Percentiles rank a stretch among this genome's conserved stretches.
phyloP scores from a whole-genome alignment of 1,139 yeast species.

The Pichia sp. region DNA sequence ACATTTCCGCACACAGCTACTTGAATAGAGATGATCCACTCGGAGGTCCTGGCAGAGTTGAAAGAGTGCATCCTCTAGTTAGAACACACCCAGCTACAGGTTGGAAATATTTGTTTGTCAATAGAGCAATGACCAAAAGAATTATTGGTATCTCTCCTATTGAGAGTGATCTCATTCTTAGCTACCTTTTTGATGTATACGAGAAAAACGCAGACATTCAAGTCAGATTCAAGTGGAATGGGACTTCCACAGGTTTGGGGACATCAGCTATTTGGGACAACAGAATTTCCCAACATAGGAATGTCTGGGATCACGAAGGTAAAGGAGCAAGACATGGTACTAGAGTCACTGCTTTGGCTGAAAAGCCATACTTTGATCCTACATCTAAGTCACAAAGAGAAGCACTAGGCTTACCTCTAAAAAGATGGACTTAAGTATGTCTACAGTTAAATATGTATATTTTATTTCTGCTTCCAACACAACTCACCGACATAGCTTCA shows the following conservation, averaged over 20 bases:
- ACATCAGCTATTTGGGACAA: background rate
- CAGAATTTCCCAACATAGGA: background rate
- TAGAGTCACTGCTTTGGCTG: background rate
- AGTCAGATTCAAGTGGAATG: background rate
- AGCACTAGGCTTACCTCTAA: background rate
- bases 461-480: too few species aligned
- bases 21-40: background rate
- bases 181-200: background rate
- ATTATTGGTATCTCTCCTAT: background rate
- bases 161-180: background rate
- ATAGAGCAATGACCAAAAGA: background rate
- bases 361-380: background rate
- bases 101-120: background rate
- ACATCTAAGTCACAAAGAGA: background rate
- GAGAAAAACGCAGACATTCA: background rate
- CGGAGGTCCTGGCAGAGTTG: background rate
- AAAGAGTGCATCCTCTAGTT: background rate
- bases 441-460: slow-evolving; percentile 3
- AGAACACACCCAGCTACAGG: background rate
- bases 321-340: background rate
- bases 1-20: background rate
- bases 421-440: background rate
- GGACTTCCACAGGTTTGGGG: background rate
- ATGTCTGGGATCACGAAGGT: background rate
- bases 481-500: too few species aligned